Base-by-base conservation (phyloP, 306 rosid species). In the Castanospermum australe region DNA sequence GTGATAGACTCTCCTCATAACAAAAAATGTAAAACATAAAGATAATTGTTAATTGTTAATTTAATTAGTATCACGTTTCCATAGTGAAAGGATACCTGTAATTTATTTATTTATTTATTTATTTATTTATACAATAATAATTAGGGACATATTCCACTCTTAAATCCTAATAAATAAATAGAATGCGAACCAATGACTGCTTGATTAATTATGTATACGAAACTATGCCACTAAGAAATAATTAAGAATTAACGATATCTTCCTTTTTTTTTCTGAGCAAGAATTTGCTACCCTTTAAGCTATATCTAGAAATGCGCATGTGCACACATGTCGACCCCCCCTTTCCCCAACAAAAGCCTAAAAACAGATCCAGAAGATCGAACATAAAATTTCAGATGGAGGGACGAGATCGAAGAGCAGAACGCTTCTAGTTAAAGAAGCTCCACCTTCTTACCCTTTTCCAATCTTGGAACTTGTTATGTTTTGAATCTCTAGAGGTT, bases 381-480 rank as follows among this genome's bases (percentile, higher is more conserved):
- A n/a, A 68, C 8, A 28, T 47, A 25, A 7, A 52, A 18, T 15
- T 15, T 48, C 54, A 4, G 15, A 4, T 6, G 59, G 8, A 1
- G 18, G n/a, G 14, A 59, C 18, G 14, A 10, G 32, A 13, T n/a
- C n/a, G n/a, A n/a, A 55, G 32, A 54, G 41, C 57, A 39, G 55
- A 22, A 15, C 4, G 18, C 13, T 77, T 77, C 75, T 14, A 25
- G 61, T n/a, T 36, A 56, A 55, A 52, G 81, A 52, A 66, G 48
- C 67, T 39, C 66, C 56, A 77, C 55, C 66, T 51, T 52, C 6
- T 7, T 3, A 0, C 22, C 42, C 21, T 11, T 44, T 77, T 51
- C 81, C 66, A 52, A 35, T 38, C 13, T 65, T 56, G 66, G 66
- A 38, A 77, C 66, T 76, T 24, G 74, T 64, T 51, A 21, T 77